phyloP scores from a whole-genome alignment of 73 alveolate species.

The Strombidium stylifer region DNA sequence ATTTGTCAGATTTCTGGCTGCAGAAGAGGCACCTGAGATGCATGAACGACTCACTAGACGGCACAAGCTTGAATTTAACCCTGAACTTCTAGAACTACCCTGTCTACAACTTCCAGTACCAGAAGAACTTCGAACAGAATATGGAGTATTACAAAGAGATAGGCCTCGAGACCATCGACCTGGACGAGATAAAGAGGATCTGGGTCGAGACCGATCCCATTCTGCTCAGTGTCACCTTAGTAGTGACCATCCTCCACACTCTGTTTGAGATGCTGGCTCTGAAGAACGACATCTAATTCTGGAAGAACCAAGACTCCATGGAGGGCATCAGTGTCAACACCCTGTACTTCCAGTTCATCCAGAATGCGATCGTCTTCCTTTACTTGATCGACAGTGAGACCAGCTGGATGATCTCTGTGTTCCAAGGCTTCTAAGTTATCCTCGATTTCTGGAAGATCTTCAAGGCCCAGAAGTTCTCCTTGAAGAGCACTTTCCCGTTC shows the following conservation, averaged over 20 bases:
- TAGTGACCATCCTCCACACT: slow-evolving; percentile 84
- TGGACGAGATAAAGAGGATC: slow-evolving; percentile 78
- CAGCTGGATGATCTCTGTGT: slow-evolving; percentile 55
- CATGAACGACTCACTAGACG: slow-evolving; percentile 49
- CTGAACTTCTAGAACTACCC: slow-evolving; percentile 56
- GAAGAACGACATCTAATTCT: slow-evolving; percentile 74
- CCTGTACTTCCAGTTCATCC: slow-evolving; percentile 43
- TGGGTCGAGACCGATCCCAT: slow-evolving; percentile 79
- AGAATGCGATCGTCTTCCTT: slow-evolving; percentile 60
- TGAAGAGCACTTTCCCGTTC: slow-evolving; percentile 59
- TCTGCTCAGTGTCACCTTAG: slow-evolving; percentile 71
- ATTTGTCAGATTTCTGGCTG: slow-evolving; percentile 51
- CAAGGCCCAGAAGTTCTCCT: slow-evolving; percentile 57
- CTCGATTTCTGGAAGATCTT: slow-evolving; percentile 68
- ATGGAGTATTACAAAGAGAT: slow-evolving; percentile 6
- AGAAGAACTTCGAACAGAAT: slow-evolving; percentile 46
- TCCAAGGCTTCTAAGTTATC: slow-evolving; percentile 62
- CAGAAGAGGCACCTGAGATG: slow-evolving; percentile 31
- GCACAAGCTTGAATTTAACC: slow-evolving; percentile 37
- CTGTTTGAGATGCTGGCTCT: slow-evolving; percentile 88
- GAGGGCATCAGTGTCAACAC: slow-evolving; percentile 70
- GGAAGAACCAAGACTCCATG: slow-evolving; percentile 68
- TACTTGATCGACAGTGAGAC: slow-evolving; percentile 78
- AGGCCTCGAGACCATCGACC: slow-evolving; percentile 62
- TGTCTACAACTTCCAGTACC: slow-evolving; percentile 36